Conservation (phyloP, 345 rosid genomes). For the Clausena lansium region DNA sequence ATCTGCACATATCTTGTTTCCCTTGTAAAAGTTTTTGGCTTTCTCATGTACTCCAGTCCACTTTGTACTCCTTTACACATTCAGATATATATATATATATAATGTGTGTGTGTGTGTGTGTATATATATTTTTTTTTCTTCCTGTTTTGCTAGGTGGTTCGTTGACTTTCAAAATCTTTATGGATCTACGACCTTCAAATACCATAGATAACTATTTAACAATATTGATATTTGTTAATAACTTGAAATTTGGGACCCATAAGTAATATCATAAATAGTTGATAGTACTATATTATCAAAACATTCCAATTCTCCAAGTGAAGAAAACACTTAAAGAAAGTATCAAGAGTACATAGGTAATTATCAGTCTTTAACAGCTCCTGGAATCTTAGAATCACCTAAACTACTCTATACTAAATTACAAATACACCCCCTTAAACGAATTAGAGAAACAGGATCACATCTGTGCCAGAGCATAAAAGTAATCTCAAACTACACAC, state of each 20-base stretch:
- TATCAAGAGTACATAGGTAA: background rate
- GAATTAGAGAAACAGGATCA: background rate
- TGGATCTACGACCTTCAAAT: background rate
- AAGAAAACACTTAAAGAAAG: background rate
- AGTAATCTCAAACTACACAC: background rate
- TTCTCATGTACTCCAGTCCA: too few relatives aligned
- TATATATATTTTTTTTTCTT: too few relatives aligned
- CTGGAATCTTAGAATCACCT: background rate
- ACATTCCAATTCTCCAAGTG: background rate
- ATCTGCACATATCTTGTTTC: too few relatives aligned
- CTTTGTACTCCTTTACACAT: background rate
- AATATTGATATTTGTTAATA: background rate
- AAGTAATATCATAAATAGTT: background rate
- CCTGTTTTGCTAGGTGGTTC: too few relatives aligned
- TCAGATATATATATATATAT: too few relatives aligned
- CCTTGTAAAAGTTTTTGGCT: too few relatives aligned
- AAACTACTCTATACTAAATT: background rate
- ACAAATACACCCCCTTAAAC: background rate
- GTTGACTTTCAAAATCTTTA: background rate
- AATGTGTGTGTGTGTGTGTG: too few relatives aligned
- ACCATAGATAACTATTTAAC: conserved; percentile 2
- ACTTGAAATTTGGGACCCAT: background rate
- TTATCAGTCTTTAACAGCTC: background rate
- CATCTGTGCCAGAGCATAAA: background rate
- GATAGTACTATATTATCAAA: background rate